Percentiles rank a stretch among this genome's conserved stretches.
Conservation (phyloP, 148 eudicot genomes). For the Beta vulgaris region DNA sequence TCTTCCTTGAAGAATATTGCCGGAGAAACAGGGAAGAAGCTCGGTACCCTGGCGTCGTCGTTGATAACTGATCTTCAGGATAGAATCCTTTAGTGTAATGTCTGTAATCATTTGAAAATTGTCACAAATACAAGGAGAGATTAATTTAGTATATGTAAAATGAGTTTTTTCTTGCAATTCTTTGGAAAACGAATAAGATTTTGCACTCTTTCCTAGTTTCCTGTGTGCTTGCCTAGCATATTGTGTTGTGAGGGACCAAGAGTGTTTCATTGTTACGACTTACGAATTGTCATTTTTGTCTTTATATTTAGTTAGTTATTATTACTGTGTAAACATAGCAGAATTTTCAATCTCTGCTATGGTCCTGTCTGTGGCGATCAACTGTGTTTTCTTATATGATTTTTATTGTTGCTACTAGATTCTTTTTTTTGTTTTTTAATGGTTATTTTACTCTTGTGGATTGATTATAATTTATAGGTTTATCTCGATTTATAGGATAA, state of each 20-base stretch:
- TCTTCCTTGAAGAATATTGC: conserved; percentile 92
- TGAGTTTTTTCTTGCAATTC: conserved; percentile 33
- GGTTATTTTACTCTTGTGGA: no score
- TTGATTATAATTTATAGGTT: no score
- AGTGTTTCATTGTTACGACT: neutral
- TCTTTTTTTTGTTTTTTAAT: neutral
- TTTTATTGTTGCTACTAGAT: neutral
- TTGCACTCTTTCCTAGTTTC: conserved; percentile 14
- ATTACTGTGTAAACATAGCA: neutral
- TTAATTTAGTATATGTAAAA: conserved; percentile 31
- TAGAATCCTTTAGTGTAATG: conserved; percentile 52
- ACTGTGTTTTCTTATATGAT: neutral
- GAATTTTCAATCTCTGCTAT: neutral
- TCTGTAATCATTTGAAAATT: conserved; percentile 25
- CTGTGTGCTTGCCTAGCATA: conserved; percentile 6
- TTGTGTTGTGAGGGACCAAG: conserved; percentile 8
- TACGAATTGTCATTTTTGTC: neutral
- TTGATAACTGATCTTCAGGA: conserved; percentile 80
- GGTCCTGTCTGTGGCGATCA: neutral
- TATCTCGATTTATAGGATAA: no score
- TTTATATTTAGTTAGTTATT: neutral
- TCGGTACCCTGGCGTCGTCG: conserved; percentile 66
- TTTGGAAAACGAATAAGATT: conserved; percentile 28
- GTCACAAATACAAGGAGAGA: conserved; percentile 23
- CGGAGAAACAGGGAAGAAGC: conserved; percentile 95